Conservation (phyloP, 2,329 filamentous ascomycete species). For the Talaromyces piceae region DNA sequence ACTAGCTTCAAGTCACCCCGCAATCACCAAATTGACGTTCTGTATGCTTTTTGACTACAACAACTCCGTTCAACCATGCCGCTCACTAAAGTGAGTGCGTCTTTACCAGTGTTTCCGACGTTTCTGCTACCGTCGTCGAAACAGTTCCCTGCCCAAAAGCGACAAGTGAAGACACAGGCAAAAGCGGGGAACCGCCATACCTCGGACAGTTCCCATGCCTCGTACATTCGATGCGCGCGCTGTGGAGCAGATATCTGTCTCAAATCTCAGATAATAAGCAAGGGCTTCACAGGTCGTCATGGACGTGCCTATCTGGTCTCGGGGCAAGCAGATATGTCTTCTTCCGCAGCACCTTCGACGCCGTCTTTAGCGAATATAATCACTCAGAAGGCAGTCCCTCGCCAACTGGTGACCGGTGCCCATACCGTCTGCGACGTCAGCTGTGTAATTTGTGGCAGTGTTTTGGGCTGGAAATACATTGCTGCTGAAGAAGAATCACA, state of each 20-base stretch:
- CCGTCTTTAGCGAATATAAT: conserved; percentile 51
- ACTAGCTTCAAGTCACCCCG: neutral
- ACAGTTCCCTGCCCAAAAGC: conserved; percentile 37
- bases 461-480: conserved; percentile 60
- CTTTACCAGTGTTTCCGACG: conserved; percentile 5
- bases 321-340: conserved; percentile 19
- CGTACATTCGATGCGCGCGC: conserved; percentile 52
- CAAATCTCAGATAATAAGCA: conserved; percentile 54
- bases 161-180: neutral
- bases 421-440: conserved; percentile 56
- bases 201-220: conserved; percentile 31
- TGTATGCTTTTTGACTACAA: neutral
- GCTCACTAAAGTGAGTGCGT: neutral
- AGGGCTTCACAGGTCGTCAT: conserved; percentile 59
- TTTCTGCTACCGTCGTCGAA: conserved; percentile 16
- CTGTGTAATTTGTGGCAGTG: conserved; percentile 49
- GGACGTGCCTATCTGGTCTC: conserved; percentile 58
- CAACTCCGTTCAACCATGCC: neutral
- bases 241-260: conserved; percentile 54
- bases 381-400: conserved; percentile 48
- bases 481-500: conserved; percentile 55
- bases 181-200: neutral
- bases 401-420: conserved; percentile 55
- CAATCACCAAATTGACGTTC: neutral
- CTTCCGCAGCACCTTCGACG: neutral